A percentile compares a stretch with the other conserved stretches of the same genome.
phyloP scores from a whole-genome alignment of 306 rosid species.

The Betula pendula region DNA sequence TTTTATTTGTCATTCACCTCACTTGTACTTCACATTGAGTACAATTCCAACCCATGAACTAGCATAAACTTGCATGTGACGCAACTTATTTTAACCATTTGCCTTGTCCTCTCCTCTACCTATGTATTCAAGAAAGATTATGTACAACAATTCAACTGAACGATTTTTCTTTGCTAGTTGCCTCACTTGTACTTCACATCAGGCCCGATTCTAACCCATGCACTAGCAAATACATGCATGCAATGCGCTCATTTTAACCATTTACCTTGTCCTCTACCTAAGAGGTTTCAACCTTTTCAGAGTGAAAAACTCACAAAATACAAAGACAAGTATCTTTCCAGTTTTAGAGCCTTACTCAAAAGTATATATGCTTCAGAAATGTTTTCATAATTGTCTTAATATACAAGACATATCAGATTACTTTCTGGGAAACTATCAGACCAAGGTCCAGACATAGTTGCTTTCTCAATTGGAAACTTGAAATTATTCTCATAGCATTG shows the following conservation, averaged over 20 bases:
- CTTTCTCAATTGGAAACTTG: not conserved
- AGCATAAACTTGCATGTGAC: not conserved
- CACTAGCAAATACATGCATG: not conserved
- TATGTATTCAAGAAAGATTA: not conserved
- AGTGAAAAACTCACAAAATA: not conserved
- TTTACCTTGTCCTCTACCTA: not conserved
- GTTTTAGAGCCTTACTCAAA: not conserved
- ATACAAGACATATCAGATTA: not conserved
- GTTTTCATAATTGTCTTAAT: not conserved
- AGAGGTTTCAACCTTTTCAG: not conserved
- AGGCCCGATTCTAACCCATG: not conserved
- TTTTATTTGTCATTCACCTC: not conserved
- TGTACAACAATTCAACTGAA: not conserved
- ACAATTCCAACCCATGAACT: not conserved
- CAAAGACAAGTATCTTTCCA: not conserved
- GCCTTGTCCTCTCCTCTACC: no score
- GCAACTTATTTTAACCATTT: no score
- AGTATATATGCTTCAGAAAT: not conserved
- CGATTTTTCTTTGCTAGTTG: not conserved
- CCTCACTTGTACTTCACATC: not conserved
- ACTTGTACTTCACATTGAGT: not conserved
- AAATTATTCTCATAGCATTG: not conserved
- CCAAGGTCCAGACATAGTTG: not conserved
- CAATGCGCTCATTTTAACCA: slow-evolving; percentile 1
- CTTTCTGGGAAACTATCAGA: not conserved